Evolutionary conservation across 257 asterid species (phyloP), one percentile per base, ranked within the genome.

Genomic region (Solanum chiquidenum): DNA sequence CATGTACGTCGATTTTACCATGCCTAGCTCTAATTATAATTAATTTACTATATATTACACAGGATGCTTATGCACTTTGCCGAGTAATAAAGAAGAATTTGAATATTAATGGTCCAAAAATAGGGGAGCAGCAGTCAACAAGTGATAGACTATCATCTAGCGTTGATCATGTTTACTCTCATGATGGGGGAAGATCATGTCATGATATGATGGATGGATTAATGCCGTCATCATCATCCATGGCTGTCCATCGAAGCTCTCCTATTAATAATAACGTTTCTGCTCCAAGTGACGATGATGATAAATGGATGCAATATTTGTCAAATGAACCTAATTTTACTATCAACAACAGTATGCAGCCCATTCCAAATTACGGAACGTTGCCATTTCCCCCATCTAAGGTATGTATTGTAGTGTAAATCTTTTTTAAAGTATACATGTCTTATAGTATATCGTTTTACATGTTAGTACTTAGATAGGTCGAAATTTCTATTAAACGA

Each of bases 11-110:
- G 31, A 29, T 29, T 29, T 29, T 29, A 29, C 31, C 31, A 29
- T 29, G 31, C 31, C 31, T n/a, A n/a, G n/a, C n/a, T 29, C 42
- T 38, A 38, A 38, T 38, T 38, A 34, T 34, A 38, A 38, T 38
- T 3, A 21, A 20, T 52, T 52, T 44, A 29, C 31, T 29, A 29
- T 29, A 29, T 29, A 29, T 29, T 29, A 29, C 64, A 55, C 87
- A 97, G 98, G 99, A 96, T 85, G 95, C 97, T 6, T 98, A 98
- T 87, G 99, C 99, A 8, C 97, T 98, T 84, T 98, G 99, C 73
- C 97, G 99, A 0, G 89, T 98, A 33, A 94, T 98, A 91, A 98
- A 96, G 97, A 98, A 95, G 92, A 96, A 93, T 88, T 86, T 97
- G 91, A 82, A 76, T 74, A 29, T 7, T 0, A 74, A n/a, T 55